Percentiles rank a stretch among this genome's conserved stretches.
Conservation (phyloP, 306 rosid species). For the Gastrolobium bilobum region DNA sequence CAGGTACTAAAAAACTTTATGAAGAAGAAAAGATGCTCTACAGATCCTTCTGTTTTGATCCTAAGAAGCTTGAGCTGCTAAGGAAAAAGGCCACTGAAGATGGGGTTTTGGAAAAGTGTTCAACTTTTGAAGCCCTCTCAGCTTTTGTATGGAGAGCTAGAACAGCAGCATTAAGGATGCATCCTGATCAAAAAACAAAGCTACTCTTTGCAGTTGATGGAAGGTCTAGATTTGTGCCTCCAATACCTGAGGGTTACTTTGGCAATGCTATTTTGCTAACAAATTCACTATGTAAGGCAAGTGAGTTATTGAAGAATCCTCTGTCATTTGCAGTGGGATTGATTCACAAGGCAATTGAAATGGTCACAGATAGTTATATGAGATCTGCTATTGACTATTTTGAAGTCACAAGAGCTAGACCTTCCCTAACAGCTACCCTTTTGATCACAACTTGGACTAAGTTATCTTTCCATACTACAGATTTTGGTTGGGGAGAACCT, state of each 20-base stretch:
- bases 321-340: conserved; percentile 64
- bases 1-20: conserved; percentile 57
- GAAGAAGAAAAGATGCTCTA: conserved; percentile 63
- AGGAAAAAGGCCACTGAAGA: conserved; percentile 70
- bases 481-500: conserved; percentile 93
- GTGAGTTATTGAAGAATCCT: conserved; percentile 65
- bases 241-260: conserved; percentile 72
- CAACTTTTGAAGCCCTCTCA: conserved; percentile 75
- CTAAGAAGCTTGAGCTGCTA: conserved; percentile 63
- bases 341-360: conserved; percentile 63
- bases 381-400: conserved; percentile 86
- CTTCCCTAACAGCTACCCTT: conserved; percentile 74
- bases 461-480: conserved; percentile 69
- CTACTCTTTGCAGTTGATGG: conserved; percentile 89
- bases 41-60: conserved; percentile 66
- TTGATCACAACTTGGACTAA: conserved; percentile 85
- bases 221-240: conserved; percentile 71
- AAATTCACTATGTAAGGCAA: conserved; percentile 61
- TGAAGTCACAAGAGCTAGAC: conserved; percentile 79
- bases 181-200: conserved; percentile 73
- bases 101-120: conserved; percentile 65
- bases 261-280: conserved; percentile 87
- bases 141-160: conserved; percentile 89
- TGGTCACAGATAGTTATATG: conserved; percentile 73
- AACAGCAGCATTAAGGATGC: conserved; percentile 69